Evolutionary conservation across 805 yeast genomes (phyloP), one percentile per base, ranked within the genome.

Genomic region (Nakazawaea peltata): DNA sequence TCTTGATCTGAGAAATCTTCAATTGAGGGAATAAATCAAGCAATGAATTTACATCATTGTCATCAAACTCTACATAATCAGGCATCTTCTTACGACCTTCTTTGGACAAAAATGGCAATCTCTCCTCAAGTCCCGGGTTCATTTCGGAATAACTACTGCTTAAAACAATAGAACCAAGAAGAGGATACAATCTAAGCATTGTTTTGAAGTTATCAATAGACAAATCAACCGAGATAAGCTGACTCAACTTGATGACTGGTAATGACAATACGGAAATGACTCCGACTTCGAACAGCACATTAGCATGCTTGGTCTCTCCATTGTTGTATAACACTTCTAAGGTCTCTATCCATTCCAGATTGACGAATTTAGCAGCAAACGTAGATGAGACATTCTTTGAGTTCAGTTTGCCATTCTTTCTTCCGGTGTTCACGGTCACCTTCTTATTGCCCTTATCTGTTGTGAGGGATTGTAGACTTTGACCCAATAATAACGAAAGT

Each of bases 21-120:
- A 85, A 51, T 26, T 69, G 69, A 0, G 95, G 95, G 50, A 86
- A 83, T 41, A 87, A 51, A 22, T 77, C 84, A n/a, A 51, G 39
- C 28, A 70, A 46, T 18, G 59, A 57, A 13, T 53, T 48, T 2
- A 80, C 60, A 29, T 66, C 60, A 3, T 53, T 58, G 22, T 59
- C 54, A 21, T 51, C 51, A 36, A 56, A 54, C n/a, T 26, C 12
- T 8, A 31, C 33, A 16, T 21, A 26, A 3, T 14, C 22, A 3
- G 12, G 14, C 6, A 21, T n/a, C 4, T 25, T 26, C 14, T 32
- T 30, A 10, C 42, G 23, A 5, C 36, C 36, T 24, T 35, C 34
- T 18, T 37, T 29, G 28, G 55, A 56, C 39, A 79, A 50, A 41
- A 70, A 74, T 2, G 69, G 70, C 3, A 79, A 44, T 44, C 69